Evolutionary conservation across 495 filamentous ascomycete species (phyloP), one percentile per base, ranked within the genome.

Genomic region (Xylaria flabelliformis): DNA sequence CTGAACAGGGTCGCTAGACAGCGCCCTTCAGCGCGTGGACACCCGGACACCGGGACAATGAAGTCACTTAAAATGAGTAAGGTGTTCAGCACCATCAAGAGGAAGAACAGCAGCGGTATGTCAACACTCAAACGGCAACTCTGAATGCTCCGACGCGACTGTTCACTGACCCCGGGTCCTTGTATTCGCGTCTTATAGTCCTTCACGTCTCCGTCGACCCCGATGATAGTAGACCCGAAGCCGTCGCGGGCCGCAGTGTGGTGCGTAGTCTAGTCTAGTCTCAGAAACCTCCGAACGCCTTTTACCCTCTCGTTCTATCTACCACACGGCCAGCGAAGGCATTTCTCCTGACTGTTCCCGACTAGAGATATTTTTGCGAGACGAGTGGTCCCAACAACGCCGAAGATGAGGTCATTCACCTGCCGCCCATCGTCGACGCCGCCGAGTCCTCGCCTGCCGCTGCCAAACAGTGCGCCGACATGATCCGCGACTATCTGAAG

Each of bases 401-500:
- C 73, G 92, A 93, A 85, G 92, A 94, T 76, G 96, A 98, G 83
- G 94, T 97, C 71, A 89, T 97, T 48, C 92, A 93, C 75, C 92
- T 99, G n/a, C 96, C 97, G 8, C 85, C 89, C 36, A 98, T 99
- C 74, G 97, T 99, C 80, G 97, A 98, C 74, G 88, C 91, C 39
- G 95, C 95, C 84, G 97, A 98, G 79, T 97, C 94, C 41, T 95
- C 93, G 58, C 94, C 96, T 13, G 83, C 83, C 41, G 97, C 97
- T 26, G 94, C 95, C 41, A 88, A 89, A 67, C 91, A 93, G 75
- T 91, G 92, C 69, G 92, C 93, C 55, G 78, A 86, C 68, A 83
- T 90, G 69, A 93, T 98, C 77, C 91, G 93, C 77, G 95, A 94
- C 77, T 94, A 91, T 77, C 85, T 99, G 53, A 85, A 88, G 50